Percentiles rank a stretch among this genome's conserved stretches.
Conservation (phyloP, 225 moss, liverwort and hornwort species). For the Thuidium tamariscinum region DNA sequence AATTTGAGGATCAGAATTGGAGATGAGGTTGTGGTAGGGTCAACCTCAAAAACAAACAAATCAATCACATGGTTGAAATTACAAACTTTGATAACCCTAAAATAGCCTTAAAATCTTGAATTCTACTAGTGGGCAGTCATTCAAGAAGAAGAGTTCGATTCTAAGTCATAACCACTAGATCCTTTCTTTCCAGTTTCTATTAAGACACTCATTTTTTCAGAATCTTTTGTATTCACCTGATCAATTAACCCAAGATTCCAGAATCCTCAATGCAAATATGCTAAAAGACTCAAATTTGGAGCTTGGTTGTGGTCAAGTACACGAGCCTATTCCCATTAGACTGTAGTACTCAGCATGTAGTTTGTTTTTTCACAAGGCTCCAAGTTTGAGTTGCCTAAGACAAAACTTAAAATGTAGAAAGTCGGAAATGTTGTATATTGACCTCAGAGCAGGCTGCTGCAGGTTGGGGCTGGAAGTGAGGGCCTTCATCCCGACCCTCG, state of each 20-base stretch:
- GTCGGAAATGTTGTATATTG: background rate
- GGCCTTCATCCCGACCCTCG: conserved; percentile 76
- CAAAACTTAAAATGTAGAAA: background rate
- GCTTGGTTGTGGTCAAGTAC: background rate
- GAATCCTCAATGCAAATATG: background rate
- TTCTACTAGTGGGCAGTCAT: background rate
- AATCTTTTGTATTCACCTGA: background rate
- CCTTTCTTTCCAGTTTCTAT: background rate
- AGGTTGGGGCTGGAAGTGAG: conserved; percentile 45
- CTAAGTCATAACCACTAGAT: background rate
- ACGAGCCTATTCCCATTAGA: background rate
- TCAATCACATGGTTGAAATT: too few relatives aligned
- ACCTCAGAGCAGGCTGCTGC: conserved; percentile 8
- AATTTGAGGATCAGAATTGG: background rate
- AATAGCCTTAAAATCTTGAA: too few relatives aligned
- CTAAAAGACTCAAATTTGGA: background rate
- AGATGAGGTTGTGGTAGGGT: background rate
- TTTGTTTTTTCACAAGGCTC: background rate
- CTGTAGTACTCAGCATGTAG: background rate
- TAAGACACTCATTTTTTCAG: background rate
- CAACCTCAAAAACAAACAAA: background rate
- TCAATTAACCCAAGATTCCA: background rate
- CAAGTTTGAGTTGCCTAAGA: background rate
- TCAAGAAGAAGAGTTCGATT: background rate
- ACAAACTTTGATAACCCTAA: background rate